phyloP scores from a whole-genome alignment of 2,329 filamentous ascomycete species.

The Aspergillus pseudonomiae region DNA sequence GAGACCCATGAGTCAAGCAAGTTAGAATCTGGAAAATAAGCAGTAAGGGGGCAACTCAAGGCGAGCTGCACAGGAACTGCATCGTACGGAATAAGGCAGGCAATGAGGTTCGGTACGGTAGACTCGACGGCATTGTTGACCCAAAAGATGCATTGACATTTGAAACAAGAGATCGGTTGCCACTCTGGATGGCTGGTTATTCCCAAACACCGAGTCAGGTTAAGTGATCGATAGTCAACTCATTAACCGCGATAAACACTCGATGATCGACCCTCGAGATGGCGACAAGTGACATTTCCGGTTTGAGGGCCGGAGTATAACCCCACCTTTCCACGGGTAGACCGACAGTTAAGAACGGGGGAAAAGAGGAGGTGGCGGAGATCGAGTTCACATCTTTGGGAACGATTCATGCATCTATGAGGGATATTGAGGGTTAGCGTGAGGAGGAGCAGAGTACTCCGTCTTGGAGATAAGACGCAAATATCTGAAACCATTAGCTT shows the following conservation, averaged over 20 bases:
- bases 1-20: not conserved
- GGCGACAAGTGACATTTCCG: not conserved
- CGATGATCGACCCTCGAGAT: not conserved
- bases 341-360: constrained; percentile 4
- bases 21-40: not conserved
- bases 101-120: not conserved
- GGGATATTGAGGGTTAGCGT: not conserved
- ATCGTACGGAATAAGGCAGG: not conserved
- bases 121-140: not conserved
- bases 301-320: constrained; percentile 1
- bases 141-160: not conserved
- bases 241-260: not conserved
- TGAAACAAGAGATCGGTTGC: not conserved
- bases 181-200: not conserved
- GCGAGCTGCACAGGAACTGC: not conserved
- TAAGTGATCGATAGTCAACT: not conserved
- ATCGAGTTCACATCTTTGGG: constrained; percentile 6
- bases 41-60: not conserved
- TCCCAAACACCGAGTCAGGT: not conserved
- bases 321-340: not conserved
- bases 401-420: not conserved
- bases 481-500: not conserved
- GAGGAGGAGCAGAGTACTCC: constrained; percentile 5
- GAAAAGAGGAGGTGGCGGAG: constrained; percentile 3
- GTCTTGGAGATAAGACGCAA: constrained; percentile 3